These are phyloP conservation scores for Rhizopus sp. DNA, from an alignment of 371 early-diverging fungal genomes.

Conservation along the genomic window DNA sequence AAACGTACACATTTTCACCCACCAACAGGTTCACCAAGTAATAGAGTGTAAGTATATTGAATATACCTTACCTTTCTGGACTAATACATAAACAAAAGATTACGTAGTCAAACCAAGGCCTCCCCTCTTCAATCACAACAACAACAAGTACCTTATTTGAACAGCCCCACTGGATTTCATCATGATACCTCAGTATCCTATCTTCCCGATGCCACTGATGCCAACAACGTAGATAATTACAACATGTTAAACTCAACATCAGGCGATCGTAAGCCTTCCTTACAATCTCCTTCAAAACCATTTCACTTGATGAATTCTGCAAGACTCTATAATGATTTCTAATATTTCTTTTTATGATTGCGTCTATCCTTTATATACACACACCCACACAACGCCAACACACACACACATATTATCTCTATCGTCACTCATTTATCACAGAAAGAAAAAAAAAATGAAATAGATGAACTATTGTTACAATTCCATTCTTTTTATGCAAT, in stretches of 20 bases:
- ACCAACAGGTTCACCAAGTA: slow-evolving; percentile 28
- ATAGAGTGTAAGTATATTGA: slow-evolving; percentile 32
- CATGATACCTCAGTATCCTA: slow-evolving; percentile 13
- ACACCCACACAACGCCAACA: background rate
- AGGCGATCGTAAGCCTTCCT: slow-evolving; percentile 13
- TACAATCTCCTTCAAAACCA: slow-evolving; percentile 28
- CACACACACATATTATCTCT: slow-evolving; percentile 3
- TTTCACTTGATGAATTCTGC: slow-evolving; percentile 40
- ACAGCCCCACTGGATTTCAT: slow-evolving; percentile 9
- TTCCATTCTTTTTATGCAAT: no score
- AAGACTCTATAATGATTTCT: slow-evolving; percentile 39
- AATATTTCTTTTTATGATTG: slow-evolving; percentile 6
- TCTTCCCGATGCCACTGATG: slow-evolving; percentile 15
- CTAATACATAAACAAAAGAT: slow-evolving; percentile 20
- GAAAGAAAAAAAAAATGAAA: no score
- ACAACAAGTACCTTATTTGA: slow-evolving; percentile 12
- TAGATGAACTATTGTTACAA: no score
- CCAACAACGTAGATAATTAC: slow-evolving; percentile 7
- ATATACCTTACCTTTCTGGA: background rate
- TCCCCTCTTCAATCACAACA: slow-evolving; percentile 15
- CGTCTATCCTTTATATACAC: background rate
- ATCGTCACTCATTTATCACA: no score
- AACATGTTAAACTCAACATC: slow-evolving; percentile 8
- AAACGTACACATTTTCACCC: slow-evolving; percentile 30
- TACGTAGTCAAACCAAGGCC: slow-evolving; percentile 42